These are phyloP conservation scores for Cicer cuneatum DNA, from an alignment of 306 rosid genomes.

Conservation along the genomic window DNA sequence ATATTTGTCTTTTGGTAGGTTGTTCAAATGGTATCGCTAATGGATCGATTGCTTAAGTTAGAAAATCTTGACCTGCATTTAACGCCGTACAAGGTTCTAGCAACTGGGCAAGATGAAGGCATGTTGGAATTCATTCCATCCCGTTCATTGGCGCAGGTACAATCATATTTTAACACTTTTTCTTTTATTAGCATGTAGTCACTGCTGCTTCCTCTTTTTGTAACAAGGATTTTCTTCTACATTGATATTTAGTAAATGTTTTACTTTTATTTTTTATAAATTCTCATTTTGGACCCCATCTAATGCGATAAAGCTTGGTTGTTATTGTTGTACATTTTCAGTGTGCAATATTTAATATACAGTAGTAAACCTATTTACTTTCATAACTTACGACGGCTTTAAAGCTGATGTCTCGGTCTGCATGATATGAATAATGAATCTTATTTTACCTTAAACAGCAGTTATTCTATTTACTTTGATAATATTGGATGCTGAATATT, in stretches of 20 bases:
- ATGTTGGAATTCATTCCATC: conserved; percentile 96
- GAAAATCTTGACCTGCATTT: conserved; percentile 94
- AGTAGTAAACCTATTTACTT: conserved; percentile 33
- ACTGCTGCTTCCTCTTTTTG: conserved; percentile 40
- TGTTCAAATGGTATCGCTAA: conserved; percentile 96
- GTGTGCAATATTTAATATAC: neutral
- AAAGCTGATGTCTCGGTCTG: conserved; percentile 29
- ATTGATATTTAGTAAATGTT: conserved; percentile 9
- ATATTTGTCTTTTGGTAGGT: conserved; percentile 64
- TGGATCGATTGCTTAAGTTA: conserved; percentile 92
- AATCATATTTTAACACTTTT: conserved; percentile 7
- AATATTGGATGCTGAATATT: conserved; percentile 29
- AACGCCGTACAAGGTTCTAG: conserved; percentile 94
- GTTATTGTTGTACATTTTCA: neutral
- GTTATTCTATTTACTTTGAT: neutral
- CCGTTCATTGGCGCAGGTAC: conserved; percentile 85
- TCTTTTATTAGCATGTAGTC: conserved; percentile 18
- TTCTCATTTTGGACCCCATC: neutral
- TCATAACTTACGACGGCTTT: conserved; percentile 11
- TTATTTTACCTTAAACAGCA: neutral
- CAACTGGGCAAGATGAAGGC: conserved; percentile 99
- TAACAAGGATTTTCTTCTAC: conserved; percentile 23
- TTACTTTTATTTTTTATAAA: neutral
- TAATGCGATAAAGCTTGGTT: neutral
- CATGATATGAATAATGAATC: conserved; percentile 8